phyloP scores from a whole-genome alignment of 2,329 filamentous ascomycete genomes.

The Fusarium zealandicum region DNA sequence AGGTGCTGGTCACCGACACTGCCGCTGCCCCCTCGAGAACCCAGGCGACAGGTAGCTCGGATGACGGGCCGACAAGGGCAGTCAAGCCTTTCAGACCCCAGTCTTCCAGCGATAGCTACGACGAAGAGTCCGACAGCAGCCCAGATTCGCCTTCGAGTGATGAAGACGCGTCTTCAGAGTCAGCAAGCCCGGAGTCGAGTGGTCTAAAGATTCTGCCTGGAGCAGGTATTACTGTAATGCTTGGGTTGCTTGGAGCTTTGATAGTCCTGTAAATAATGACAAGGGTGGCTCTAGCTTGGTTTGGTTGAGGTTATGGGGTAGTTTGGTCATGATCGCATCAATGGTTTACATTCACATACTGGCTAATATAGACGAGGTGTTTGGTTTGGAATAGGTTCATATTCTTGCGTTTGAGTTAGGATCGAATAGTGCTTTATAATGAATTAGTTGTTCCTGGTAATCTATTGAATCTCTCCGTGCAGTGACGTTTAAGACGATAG shows the following conservation, averaged over 20 bases:
- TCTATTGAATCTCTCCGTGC: too few relatives aligned
- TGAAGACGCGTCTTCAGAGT: not conserved
- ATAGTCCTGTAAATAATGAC: constrained; percentile 16
- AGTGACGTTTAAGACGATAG: too few relatives aligned
- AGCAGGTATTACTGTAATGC: constrained; percentile 11
- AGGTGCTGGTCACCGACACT: constrained; percentile 25
- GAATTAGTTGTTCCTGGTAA: not conserved
- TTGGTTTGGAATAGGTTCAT: not conserved
- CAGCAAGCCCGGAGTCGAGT: constrained; percentile 10
- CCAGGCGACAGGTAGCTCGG: not conserved
- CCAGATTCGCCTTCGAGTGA: constrained; percentile 1
- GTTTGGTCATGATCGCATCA: not conserved
- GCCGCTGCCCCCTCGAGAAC: constrained; percentile 7
- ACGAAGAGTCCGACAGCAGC: constrained; percentile 12
- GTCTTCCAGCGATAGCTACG: not conserved
- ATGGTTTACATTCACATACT: not conserved
- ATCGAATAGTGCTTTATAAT: not conserved
- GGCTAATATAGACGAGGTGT: constrained; percentile 14
- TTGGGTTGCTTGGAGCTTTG: constrained; percentile 25
- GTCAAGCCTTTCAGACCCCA: constrained; percentile 28
- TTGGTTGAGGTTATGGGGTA: not conserved
- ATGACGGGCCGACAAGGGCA: not conserved
- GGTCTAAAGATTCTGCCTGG: constrained; percentile 16
- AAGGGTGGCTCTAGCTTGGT: too few relatives aligned
- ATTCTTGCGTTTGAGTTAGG: not conserved